Percentiles rank a stretch among this genome's conserved stretches.
These are phyloP conservation scores for Agaricus subrufescens DNA, from an alignment of 768 basidiomycete genomes.

Conservation along the genomic window DNA sequence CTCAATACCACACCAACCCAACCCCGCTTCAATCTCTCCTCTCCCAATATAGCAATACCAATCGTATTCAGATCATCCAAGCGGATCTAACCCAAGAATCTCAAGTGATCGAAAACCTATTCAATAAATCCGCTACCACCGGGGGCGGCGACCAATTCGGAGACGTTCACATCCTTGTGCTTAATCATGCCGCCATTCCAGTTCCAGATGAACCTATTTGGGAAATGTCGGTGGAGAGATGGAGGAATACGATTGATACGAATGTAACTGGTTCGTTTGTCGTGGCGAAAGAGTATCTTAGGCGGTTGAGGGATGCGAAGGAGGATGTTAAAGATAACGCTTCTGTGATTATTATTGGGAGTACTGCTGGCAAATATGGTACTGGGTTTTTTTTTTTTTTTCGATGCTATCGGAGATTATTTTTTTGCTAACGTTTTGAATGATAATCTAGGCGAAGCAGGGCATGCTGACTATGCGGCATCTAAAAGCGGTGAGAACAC, in stretches of 20 bases:
- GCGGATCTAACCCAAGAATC: constrained; percentile 56
- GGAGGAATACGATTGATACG: constrained; percentile 54
- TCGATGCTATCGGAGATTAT: too few relatives aligned
- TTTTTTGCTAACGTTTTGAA: too few relatives aligned
- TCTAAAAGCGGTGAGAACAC: constrained; percentile 56
- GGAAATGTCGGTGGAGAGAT: constrained; percentile 56
- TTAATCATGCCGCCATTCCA: constrained; percentile 59
- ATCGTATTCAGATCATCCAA: constrained; percentile 34
- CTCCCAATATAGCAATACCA: constrained; percentile 25
- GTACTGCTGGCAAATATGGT: constrained; percentile 70
- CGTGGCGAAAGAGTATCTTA: constrained; percentile 58
- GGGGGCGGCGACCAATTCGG: constrained; percentile 20
- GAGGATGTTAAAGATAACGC: constrained; percentile 49
- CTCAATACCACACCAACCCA: constrained; percentile 60
- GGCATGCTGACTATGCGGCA: constrained; percentile 62
- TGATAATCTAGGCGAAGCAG: constrained; percentile 39
- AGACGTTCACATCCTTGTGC: constrained; percentile 51
- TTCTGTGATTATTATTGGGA: constrained; percentile 62
- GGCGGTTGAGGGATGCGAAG: constrained; percentile 32
- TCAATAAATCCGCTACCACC: constrained; percentile 29
- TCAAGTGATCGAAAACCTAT: constrained; percentile 43
- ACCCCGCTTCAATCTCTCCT: constrained; percentile 36
- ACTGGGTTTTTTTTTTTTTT: neutral
- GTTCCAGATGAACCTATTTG: constrained; percentile 41
- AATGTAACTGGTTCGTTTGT: constrained; percentile 70